Base-by-base conservation (phyloP, 2,329 filamentous ascomycete species). In the Uncinocarpus reesii region DNA sequence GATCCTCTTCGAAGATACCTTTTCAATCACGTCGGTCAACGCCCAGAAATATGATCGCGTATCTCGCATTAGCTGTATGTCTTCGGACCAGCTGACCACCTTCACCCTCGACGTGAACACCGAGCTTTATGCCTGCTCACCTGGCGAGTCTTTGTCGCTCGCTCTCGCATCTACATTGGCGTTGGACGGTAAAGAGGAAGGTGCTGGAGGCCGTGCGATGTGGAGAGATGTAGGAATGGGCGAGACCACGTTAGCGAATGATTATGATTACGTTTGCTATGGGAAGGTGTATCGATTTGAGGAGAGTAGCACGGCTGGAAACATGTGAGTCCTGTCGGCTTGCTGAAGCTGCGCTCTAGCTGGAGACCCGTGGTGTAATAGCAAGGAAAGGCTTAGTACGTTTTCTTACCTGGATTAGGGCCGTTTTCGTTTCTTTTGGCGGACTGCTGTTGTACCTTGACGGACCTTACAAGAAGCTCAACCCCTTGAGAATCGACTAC, bases 401-500 rank as follows among this genome's bases (percentile, higher is more conserved):
- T 4, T 53, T 11, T 23, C 4, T 32, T 16, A 10, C 15, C 4
- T 37, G 18, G 24, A 36, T 21, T 57, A 96, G 90, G 65, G 93
- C 95, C 65, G 86, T 88, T 23, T 98, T 90, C 68, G 77, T 93
- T 58, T 95, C 88, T 1, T 98, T 95, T 60, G 92, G 92, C 41
- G 92, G 92, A 6, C 72, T 98, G 55, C 70, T 98, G 60, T 82
- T 96, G 70, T 87, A 84, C 59, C 76, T 98, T 48, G 85, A 95
- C 61, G 92, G 93, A 4, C 92, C 92, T 2, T 92, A 94, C 68
- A 93, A 92, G 75, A 95, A 95, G 73, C 79, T 98, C 54, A 93
- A 85, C 28, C 84, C 88, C 23, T 71, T 98, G 62, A 80, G 88
- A 59, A 90, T 95, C 60, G 92, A 98, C 65, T 83, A 95, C 63